These are phyloP conservation scores for Candida germanica DNA, from an alignment of 805 yeast genomes.

Conservation along the genomic window DNA sequence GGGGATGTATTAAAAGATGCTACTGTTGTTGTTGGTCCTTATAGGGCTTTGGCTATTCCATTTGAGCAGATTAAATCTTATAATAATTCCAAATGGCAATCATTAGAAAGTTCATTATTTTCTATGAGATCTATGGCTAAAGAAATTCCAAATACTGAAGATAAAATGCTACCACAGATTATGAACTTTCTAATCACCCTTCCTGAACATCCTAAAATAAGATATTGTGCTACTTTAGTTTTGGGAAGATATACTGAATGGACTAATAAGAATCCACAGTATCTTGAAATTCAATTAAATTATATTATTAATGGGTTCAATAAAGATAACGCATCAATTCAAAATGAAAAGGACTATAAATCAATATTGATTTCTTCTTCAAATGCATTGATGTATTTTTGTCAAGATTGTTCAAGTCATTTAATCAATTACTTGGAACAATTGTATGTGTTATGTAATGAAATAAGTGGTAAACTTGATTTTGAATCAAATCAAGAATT, in stretches of 20 bases:
- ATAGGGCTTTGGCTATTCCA: constrained; percentile 67
- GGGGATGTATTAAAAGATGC: constrained; percentile 98
- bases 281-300: constrained; percentile 74
- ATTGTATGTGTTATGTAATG: constrained; percentile 67
- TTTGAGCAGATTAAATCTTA: constrained; percentile 52
- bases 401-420: constrained; percentile 79
- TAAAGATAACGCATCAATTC: constrained; percentile 16
- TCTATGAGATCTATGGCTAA: constrained; percentile 92
- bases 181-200: constrained; percentile 64
- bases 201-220: constrained; percentile 81
- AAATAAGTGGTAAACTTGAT: constrained; percentile 52
- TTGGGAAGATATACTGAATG: constrained; percentile 96
- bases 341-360: constrained; percentile 15
- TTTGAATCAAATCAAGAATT: constrained; percentile 70
- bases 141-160: constrained; percentile 70
- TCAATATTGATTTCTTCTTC: constrained; percentile 82
- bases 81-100: constrained; percentile 66
- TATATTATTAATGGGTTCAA: constrained; percentile 79
- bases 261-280: constrained; percentile 85
- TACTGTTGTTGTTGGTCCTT: constrained; percentile 83
- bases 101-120: constrained; percentile 85
- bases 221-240: constrained; percentile 91
- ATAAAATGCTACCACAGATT: constrained; percentile 67
- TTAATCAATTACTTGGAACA: constrained; percentile 70
- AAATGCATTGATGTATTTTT: constrained; percentile 89